Evolutionary conservation across 192 early-diverging fungal genomes (phyloP).

Genomic region (Mortierella antarctica): DNA sequence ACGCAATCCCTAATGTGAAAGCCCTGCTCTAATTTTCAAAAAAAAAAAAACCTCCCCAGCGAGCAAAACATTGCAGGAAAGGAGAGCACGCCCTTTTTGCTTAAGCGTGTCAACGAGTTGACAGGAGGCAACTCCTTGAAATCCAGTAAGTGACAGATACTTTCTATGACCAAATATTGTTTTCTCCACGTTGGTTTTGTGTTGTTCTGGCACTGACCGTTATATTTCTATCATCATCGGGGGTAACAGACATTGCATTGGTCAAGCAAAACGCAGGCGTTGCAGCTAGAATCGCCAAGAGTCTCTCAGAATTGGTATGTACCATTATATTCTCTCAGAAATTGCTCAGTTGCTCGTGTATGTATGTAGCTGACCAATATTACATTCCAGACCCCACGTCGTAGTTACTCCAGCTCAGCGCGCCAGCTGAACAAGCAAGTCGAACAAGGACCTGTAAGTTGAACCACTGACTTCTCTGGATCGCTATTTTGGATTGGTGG

Average conservation of each 20-base stretch:
- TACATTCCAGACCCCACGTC: background rate
- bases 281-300: constrained; percentile 81
- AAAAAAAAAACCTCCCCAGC: constrained; percentile 22
- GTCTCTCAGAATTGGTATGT: constrained; percentile 51
- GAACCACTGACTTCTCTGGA: background rate
- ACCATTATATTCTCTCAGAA: background rate
- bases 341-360: background rate
- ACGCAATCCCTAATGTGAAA: background rate
- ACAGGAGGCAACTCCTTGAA: constrained; percentile 84
- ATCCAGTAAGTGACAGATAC: constrained; percentile 68
- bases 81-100: constrained; percentile 92
- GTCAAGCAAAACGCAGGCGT: constrained; percentile 92
- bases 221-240: background rate
- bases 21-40: too few relatives aligned
- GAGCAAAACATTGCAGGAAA: constrained; percentile 79
- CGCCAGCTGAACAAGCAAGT: constrained; percentile 17
- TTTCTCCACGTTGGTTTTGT: background rate
- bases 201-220: background rate
- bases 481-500: too few relatives aligned
- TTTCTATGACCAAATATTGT: background rate
- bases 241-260: constrained; percentile 82
- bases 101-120: constrained; percentile 85
- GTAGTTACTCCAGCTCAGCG: constrained; percentile 25
- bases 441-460: constrained; percentile 34
- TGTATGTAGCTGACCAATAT: background rate